These are phyloP conservation scores for Phlyctochytrium arcticum DNA, from an alignment of 192 early-diverging fungal species.

Conservation along the genomic window DNA sequence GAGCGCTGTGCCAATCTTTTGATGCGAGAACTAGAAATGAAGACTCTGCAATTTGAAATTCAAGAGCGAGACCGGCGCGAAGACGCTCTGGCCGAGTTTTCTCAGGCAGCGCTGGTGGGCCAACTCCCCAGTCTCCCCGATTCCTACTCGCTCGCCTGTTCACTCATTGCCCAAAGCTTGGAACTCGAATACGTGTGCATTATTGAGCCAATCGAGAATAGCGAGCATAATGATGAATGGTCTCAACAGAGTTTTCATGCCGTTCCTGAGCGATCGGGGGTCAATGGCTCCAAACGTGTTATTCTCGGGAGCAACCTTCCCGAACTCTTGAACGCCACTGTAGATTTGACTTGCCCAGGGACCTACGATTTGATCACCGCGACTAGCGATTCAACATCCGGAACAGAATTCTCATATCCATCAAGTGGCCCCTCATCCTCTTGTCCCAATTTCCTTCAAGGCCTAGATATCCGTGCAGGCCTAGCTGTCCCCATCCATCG, in stretches of 20 bases:
- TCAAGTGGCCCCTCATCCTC: not conserved
- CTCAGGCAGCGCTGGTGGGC: constrained; percentile 15
- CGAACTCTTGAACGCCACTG: not conserved
- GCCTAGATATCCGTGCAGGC: not conserved
- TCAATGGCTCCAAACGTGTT: too few species aligned
- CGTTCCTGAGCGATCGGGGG: too few species aligned
- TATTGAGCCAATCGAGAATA: constrained; percentile 23
- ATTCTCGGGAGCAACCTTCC: not conserved
- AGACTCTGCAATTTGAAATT: constrained; percentile 39
- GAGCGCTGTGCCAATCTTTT: constrained; percentile 39
- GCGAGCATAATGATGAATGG: not conserved
- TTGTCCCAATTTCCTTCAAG: not conserved
- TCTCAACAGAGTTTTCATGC: too few species aligned
- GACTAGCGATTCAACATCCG: not conserved
- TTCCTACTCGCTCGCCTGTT: not conserved
- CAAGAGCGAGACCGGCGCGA: constrained; percentile 44
- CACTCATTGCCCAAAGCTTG: constrained; percentile 3
- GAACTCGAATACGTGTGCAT: constrained; percentile 22
- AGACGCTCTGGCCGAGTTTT: constrained; percentile 29
- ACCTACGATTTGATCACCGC: not conserved
- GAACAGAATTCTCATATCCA: not conserved
- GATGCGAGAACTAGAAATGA: constrained; percentile 45
- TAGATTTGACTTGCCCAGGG: not conserved
- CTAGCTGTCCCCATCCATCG: not conserved
- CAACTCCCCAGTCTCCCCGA: constrained; percentile 10